Conservation (phyloP, 129 eudicot genomes). For the Arctium lappa region DNA sequence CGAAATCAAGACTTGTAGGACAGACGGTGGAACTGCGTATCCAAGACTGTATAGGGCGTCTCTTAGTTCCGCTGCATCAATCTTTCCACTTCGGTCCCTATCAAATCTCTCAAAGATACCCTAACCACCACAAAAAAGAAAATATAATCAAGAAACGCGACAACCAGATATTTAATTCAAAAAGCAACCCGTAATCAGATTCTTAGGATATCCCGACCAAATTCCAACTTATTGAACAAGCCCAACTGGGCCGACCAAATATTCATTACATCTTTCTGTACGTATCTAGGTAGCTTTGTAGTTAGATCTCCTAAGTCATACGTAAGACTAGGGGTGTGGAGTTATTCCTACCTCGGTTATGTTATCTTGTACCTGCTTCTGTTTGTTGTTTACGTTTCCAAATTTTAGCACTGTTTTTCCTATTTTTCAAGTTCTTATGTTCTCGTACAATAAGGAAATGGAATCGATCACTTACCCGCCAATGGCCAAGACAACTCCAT, state of each 20-base stretch:
- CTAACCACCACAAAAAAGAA: slow-evolving; percentile 30
- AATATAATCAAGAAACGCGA: neutral
- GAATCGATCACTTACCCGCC: slow-evolving; percentile 61
- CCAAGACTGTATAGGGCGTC: slow-evolving; percentile 83
- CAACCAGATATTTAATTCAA: neutral
- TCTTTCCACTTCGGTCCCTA: slow-evolving; percentile 85
- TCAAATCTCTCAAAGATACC: slow-evolving; percentile 87
- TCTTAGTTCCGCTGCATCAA: slow-evolving; percentile 63
- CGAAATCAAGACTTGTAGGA: slow-evolving; percentile 65
- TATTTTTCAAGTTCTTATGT: no score
- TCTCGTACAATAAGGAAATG: neutral
- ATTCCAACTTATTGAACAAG: neutral
- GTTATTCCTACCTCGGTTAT: no score
- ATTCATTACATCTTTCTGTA: neutral
- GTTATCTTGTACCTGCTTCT: no score
- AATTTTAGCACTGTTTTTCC: no score
- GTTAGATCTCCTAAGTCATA: no score
- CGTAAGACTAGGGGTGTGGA: no score
- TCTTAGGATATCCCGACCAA: neutral
- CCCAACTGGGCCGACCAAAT: neutral
- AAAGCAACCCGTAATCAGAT: neutral
- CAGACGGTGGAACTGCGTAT: slow-evolving; percentile 74
- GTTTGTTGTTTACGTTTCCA: no score
- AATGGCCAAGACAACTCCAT: slow-evolving; percentile 78
- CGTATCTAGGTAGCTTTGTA: no score